Evolutionary conservation across 345 rosid genomes (phyloP).

Genomic region (Diplotaxis tenuifolia): DNA sequence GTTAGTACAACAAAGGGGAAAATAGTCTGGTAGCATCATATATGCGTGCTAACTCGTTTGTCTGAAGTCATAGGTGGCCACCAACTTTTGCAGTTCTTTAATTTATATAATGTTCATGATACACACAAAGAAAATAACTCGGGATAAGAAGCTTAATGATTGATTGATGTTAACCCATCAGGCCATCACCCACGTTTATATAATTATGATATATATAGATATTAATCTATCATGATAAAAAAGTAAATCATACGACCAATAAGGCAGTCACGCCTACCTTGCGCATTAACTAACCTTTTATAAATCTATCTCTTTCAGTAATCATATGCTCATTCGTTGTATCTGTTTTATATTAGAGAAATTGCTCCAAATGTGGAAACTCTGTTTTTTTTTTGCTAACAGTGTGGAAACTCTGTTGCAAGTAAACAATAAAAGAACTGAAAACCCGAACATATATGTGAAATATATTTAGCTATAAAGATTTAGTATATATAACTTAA

Average conservation of each 20-base stretch:
- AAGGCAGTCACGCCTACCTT: constrained; percentile 14
- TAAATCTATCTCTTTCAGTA: constrained; percentile 18
- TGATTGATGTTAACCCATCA: constrained; percentile 39
- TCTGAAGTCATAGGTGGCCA: constrained; percentile 11
- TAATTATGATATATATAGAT: neutral
- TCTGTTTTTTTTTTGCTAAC: no score
- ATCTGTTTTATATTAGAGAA: neutral
- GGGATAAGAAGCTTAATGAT: constrained; percentile 38
- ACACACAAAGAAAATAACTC: constrained; percentile 13
- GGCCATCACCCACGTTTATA: constrained; percentile 25
- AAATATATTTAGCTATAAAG: constrained; percentile 2
- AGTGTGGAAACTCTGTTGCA: neutral
- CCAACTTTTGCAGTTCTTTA: constrained; percentile 15
- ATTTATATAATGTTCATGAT: constrained; percentile 23
- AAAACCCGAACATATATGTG: neutral
- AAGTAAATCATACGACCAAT: constrained; percentile 17
- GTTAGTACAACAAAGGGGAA: neutral
- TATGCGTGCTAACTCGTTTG: constrained; percentile 1
- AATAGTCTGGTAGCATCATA: neutral
- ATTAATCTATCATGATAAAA: constrained; percentile 14
- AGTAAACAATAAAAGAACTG: neutral
- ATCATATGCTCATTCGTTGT: constrained; percentile 21
- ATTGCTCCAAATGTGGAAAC: constrained; percentile 17
- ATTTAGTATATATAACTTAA: neutral
- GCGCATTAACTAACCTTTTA: constrained; percentile 11